Evolutionary conservation across 2,329 filamentous ascomycete genomes (phyloP).

Genomic region (Ceratocystiopsis minuta): DNA sequence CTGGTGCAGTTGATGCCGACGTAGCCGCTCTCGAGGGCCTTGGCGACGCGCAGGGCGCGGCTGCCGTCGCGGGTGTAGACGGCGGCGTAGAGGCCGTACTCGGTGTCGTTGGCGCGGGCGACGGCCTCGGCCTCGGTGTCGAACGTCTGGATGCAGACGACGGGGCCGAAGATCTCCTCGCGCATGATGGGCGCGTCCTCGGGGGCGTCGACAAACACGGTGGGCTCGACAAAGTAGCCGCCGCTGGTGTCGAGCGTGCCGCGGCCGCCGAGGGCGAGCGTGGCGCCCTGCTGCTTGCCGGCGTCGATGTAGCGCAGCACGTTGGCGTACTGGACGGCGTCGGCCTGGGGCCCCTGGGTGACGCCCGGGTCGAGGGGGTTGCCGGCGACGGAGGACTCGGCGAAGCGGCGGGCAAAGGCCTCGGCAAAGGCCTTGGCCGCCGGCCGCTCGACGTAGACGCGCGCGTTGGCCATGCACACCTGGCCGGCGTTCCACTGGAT

Average conservation of each 20-base stretch:
- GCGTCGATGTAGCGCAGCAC: constrained; percentile 20
- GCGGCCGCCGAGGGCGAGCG: constrained; percentile 12
- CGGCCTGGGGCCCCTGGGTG: constrained; percentile 26
- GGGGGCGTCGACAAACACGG: constrained; percentile 20
- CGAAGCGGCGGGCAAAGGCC: constrained; percentile 27
- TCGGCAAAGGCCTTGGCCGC: constrained; percentile 12
- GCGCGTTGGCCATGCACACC: constrained; percentile 29
- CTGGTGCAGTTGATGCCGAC: constrained; percentile 32
- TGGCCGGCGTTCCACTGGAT: constrained; percentile 29
- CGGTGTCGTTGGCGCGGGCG: constrained; percentile 29
- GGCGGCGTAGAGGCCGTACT: constrained; percentile 32
- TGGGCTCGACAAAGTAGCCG: constrained; percentile 21
- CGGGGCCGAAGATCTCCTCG: constrained; percentile 37
- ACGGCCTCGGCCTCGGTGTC: constrained; percentile 32
- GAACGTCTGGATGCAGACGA: constrained; percentile 31
- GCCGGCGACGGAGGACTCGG: constrained; percentile 19
- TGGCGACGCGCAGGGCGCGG: constrained; percentile 17
- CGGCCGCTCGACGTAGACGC: constrained; percentile 25
- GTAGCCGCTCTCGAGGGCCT: constrained; percentile 34
- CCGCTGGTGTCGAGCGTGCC: constrained; percentile 7
- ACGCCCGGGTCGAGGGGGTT: constrained; percentile 17
- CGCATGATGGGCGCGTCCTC: constrained; percentile 22
- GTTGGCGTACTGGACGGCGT: constrained; percentile 23
- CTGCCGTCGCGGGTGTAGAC: constrained; percentile 33
- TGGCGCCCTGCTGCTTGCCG: constrained; percentile 16